Base-by-base conservation (phyloP, 805 yeast species). In the Ogataea ramenticola region DNA sequence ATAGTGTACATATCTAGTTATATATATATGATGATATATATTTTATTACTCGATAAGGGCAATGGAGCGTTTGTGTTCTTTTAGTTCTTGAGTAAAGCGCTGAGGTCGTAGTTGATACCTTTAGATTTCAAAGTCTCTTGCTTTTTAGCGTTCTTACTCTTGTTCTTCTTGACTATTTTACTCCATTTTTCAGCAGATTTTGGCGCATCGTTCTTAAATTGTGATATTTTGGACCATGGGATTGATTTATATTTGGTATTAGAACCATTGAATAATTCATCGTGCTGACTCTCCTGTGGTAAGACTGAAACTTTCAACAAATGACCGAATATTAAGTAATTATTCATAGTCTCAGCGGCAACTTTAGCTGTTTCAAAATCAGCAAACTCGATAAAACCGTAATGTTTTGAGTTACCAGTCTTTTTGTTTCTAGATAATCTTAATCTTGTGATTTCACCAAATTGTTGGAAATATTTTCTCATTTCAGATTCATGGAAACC, bases 301-400 rank as follows among this genome's bases (percentile, higher is more conserved):
- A 77, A 56, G 16, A 76, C 58, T 21, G 70, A 64, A 48, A 72
- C 72, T 64, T 86, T 82, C 54, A 93, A 68, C 49, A 90, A 75
- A 64, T 91, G 97, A 7, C 95, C 95, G 67, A 86, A 81, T 38
- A 93, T 61, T 49, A 93, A 73, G 57, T 93, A 93, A 66, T 93
- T 93, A 66, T 93, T 82, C 99, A 93, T 93, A 39, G 97, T 82
- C 52, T 93, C 98, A 48, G 85, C 86, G 3, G 96, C 99, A 48
- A 89, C 72, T 53, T 79, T 75, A 38, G 98, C 97, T 44, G 85
- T 95, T 40, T 81, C 86, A 33, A 62, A 59, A 43, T 79, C 72
- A 36, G 74, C 76, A 58, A 91, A 93, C 65, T 93, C 96, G 39
- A 93, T 69, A 63, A 87, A 91, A 7, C 89, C 98, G 63, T 80